Conservation (phyloP, 805 yeast genomes). For the Cyberlindnera americana region DNA sequence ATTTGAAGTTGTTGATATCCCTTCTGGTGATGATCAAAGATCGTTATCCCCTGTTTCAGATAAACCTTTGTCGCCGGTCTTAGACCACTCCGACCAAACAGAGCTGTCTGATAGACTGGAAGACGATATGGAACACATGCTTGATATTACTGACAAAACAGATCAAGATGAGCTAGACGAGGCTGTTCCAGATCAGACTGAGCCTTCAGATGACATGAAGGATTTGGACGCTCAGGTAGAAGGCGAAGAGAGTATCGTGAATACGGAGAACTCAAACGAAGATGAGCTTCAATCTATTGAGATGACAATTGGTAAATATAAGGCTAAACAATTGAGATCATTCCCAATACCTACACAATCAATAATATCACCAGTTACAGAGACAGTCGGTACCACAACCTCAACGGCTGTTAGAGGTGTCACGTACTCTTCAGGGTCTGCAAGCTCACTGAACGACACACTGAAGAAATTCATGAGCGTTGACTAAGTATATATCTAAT, state of each 20-base stretch:
- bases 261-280: too few species aligned
- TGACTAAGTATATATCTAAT: too few species aligned
- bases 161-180: not conserved
- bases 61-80: too few species aligned
- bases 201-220: too few species aligned
- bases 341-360: not conserved
- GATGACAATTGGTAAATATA: constrained; percentile 2
- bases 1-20: constrained; percentile 14
- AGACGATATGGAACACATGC: not conserved
- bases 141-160: not conserved
- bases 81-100: too few species aligned
- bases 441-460: constrained; percentile 4
- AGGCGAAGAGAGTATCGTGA: not conserved
- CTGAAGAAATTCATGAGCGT: constrained; percentile 1
- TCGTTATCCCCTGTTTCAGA: too few species aligned
- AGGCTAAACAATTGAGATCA: constrained; percentile 4
- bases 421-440: constrained; percentile 1
- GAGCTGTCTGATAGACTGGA: not conserved
- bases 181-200: too few species aligned
- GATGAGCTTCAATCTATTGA: constrained; percentile 1
- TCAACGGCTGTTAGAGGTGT: constrained; percentile 1
- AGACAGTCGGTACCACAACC: not conserved
- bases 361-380: not conserved
- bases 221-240: too few species aligned
- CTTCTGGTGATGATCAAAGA: constrained; percentile 1